phyloP scores from a whole-genome alignment of 1,284 basidiomycete genomes.

The Pterula multifida region DNA sequence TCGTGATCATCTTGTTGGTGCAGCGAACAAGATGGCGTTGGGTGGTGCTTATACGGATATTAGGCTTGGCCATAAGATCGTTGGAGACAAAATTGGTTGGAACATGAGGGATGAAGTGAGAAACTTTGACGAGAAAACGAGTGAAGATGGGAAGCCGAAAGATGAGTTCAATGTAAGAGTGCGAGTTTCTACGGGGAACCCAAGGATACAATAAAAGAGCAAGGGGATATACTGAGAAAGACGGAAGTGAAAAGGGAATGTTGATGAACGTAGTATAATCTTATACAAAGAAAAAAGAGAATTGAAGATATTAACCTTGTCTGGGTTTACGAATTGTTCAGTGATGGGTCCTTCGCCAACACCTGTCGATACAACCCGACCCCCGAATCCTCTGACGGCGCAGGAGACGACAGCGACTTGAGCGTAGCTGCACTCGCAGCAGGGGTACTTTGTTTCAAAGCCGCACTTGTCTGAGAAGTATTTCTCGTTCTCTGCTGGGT shows the following conservation, averaged over 20 bases:
- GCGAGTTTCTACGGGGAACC: background rate
- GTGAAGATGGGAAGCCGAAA: background rate
- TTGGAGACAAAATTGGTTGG: no score
- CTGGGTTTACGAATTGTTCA: constrained; percentile 37
- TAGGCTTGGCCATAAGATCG: background rate
- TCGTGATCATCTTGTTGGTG: background rate
- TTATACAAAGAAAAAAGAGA: constrained; percentile 11
- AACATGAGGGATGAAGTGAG: no score
- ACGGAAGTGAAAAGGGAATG: background rate
- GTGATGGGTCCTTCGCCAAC: constrained; percentile 57
- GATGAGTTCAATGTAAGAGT: background rate
- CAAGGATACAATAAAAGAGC: constrained; percentile 8
- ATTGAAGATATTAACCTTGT: constrained; percentile 10
- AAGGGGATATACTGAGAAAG: background rate
- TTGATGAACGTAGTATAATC: background rate
- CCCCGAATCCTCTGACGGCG: constrained; percentile 75
- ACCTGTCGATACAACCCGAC: constrained; percentile 72
- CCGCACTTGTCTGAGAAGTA: constrained; percentile 53
- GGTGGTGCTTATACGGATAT: background rate
- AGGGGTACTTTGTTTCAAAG: constrained; percentile 20
- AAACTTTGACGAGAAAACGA: no score
- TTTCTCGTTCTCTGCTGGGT: constrained; percentile 41
- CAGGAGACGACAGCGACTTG: constrained; percentile 55
- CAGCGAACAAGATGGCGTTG: background rate
- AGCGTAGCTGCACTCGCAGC: constrained; percentile 19